Evolutionary conservation across 179 eudicot species (phyloP).

Genomic region (Heliamphora pulchella): DNA sequence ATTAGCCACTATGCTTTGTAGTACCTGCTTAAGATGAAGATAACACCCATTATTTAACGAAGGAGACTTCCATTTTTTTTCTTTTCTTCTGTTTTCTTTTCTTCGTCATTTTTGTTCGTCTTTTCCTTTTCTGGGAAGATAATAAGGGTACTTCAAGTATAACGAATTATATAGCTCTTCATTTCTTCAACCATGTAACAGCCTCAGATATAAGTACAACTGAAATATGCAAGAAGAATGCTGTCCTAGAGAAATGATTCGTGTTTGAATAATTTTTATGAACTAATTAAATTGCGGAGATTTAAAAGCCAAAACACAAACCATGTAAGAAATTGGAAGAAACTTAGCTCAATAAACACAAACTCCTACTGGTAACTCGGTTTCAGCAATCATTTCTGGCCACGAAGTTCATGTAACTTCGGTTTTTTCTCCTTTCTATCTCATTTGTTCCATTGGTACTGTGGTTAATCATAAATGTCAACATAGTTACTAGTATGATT

Average conservation of each 20-base stretch:
- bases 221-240: neutral
- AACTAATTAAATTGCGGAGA: neutral
- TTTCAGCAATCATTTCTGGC: conserved; percentile 59
- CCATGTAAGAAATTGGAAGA: neutral
- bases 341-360: neutral
- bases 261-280: neutral
- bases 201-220: neutral
- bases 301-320: neutral
- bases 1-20: too few relatives aligned
- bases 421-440: conserved; percentile 57
- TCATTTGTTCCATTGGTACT: conserved; percentile 36
- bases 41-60: neutral
- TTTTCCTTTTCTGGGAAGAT: neutral
- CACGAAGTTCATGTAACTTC: conserved; percentile 55
- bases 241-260: neutral
- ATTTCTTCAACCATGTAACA: neutral
- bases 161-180: neutral
- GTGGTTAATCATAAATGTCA: neutral
- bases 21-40: too few relatives aligned
- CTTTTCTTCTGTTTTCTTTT: too few relatives aligned
- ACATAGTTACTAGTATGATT: conserved; percentile 4
- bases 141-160: neutral
- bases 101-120: too few relatives aligned
- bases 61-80: too few relatives aligned
- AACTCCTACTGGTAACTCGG: conserved; percentile 58